Conservation (phyloP, 306 rosid genomes). For the Hylodesmum podocarpum region DNA sequence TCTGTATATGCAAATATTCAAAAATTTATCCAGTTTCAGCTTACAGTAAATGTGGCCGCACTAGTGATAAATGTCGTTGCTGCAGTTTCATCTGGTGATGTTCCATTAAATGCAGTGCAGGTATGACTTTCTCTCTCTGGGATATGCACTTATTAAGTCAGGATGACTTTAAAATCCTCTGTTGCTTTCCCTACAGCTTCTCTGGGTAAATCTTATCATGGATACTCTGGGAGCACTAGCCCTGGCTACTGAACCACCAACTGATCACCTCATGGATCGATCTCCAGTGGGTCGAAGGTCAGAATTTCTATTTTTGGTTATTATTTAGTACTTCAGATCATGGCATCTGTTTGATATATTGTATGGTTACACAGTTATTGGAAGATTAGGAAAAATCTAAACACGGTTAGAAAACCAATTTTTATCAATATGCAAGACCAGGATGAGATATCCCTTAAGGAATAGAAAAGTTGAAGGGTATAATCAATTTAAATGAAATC, state of each 20-base stretch:
- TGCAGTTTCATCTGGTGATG: slow-evolving; percentile 82
- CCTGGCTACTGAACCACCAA: slow-evolving; percentile 99
- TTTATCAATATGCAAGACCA: not conserved
- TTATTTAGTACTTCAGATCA: not conserved
- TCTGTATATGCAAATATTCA: slow-evolving; percentile 98
- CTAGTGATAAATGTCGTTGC: slow-evolving; percentile 91
- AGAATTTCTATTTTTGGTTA: slow-evolving; percentile 3
- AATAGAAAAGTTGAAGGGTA: not conserved
- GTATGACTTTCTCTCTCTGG: slow-evolving; percentile 41
- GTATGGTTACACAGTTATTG: not conserved
- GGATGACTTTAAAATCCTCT: slow-evolving; percentile 14
- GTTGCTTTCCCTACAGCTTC: slow-evolving; percentile 61
- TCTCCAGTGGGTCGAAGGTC: slow-evolving; percentile 93
- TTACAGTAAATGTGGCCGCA: slow-evolving; percentile 97
- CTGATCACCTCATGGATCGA: slow-evolving; percentile 89
- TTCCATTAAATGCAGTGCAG: slow-evolving; percentile 98
- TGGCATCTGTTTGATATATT: slow-evolving; percentile 7
- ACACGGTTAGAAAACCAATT: not conserved
- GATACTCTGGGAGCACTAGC: slow-evolving; percentile 98
- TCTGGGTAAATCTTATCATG: slow-evolving; percentile 99
- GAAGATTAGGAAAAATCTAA: slow-evolving; percentile 2
- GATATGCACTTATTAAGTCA: not conserved
- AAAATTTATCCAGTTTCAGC: slow-evolving; percentile 99
- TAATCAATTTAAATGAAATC: not conserved
- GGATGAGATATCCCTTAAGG: not conserved